Base-by-base conservation (phyloP, 2,329 filamentous ascomycete genomes). In the Exserohilum turcica region DNA sequence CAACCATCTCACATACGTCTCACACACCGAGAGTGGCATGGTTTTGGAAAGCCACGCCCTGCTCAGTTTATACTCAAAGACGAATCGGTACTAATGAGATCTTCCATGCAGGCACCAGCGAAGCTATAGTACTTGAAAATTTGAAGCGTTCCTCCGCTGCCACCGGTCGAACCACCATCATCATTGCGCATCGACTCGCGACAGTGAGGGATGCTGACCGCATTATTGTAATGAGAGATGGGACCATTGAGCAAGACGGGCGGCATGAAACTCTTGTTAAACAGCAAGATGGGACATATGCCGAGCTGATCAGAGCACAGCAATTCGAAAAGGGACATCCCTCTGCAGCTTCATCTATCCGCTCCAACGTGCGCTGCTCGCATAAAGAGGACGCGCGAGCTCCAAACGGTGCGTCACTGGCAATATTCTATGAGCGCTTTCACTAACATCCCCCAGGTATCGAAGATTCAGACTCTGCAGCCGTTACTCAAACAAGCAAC, bases 191-290 rank as follows among this genome's bases (percentile, higher is more conserved):
- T 43, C 61, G 70, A 19, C 62, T 76, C 13, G 71, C 68, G 6
- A 76, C 73, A 6, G 70, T 75, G 37, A 67, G 66, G 48, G 65
- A 74, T 49, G 72, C 73, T 6, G 69, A 74, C 40, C 66, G 66
- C 21, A 76, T 76, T 12, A 57, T 75, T 13, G 72, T 76, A 0
- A 65, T 76, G 59, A 66, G 67, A 27, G 66, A 74, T n/a, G 73
- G 63, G 15, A 57, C 53, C 44, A 59, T 71, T 10, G 59, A 64
- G 33, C 67, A 74, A 55, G 59, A 68, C 37, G 73, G 73, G 9
- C 55, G 54, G 12, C 73, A 75, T 29, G 69, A 74, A 12, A 55
- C 46, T 4, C 60, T 75, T 2, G 42, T 70, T 2, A 61, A 63
- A 43, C 56, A 62, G 43, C 55, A 51, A 8, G 62, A 67, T 33